A percentile compares a stretch with the other conserved stretches of the same genome.
phyloP scores from a whole-genome alignment of 345 rosid genomes.

The Dipteronia dyeriana region DNA sequence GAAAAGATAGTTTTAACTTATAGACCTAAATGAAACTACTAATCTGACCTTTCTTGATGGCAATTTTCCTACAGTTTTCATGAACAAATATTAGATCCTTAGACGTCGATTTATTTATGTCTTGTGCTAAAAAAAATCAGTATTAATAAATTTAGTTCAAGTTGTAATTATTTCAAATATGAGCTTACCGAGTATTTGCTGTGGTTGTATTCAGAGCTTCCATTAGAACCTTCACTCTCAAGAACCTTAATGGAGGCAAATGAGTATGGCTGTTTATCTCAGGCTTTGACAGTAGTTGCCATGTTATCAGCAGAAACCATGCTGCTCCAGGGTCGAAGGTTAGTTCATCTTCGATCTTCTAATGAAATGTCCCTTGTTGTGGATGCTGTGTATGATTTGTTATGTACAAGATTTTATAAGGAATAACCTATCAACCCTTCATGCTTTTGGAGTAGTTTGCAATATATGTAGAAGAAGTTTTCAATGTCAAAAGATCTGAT shows the following conservation, averaged over 20 bases:
- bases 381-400: slow-evolving; percentile 3
- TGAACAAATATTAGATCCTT: neutral
- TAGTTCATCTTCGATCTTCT: slow-evolving; percentile 25
- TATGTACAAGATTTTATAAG: neutral
- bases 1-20: slow-evolving; percentile 3
- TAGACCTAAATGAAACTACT: neutral
- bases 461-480: neutral
- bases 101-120: neutral
- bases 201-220: slow-evolving; percentile 69
- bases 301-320: slow-evolving; percentile 95
- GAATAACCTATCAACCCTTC: neutral
- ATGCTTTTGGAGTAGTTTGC: neutral
- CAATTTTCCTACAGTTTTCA: neutral
- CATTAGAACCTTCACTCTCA: slow-evolving; percentile 93
- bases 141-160: neutral
- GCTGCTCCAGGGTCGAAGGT: slow-evolving; percentile 79
- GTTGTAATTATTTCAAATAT: slow-evolving; percentile 7
- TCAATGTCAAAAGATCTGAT: neutral
- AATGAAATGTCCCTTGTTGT: neutral
- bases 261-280: slow-evolving; percentile 77
- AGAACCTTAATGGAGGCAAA: slow-evolving; percentile 92
- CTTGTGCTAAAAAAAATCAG: no score
- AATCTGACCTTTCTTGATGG: neutral
- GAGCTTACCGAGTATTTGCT: slow-evolving; percentile 20
- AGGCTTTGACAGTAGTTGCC: slow-evolving; percentile 93